Evolutionary conservation across 2,329 filamentous ascomycete species (phyloP), one percentile per base, ranked within the genome.

Genomic region (Pezicula rhizophila): DNA sequence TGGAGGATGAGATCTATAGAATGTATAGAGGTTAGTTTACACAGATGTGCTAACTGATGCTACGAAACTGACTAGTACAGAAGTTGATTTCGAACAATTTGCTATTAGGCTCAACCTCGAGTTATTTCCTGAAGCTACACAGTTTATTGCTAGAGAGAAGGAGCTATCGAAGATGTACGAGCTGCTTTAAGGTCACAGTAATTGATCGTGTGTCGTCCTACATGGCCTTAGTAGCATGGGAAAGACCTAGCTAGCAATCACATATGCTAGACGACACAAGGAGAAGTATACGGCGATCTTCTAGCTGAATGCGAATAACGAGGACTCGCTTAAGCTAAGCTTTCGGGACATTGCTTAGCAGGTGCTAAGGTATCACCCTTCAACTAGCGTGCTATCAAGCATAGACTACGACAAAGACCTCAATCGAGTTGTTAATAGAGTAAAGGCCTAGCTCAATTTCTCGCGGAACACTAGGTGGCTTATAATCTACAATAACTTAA

Each of bases 361-460:
- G 49, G 64, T 72, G 34, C 42, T 59, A 3, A 52, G 46, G 10
- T 10, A 66, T 40, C 44, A 66, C 46, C 57, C 62, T 14, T 55
- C 50, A 7, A 44, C 56, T 17, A 52, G 23, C 26, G 46, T 59
- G 14, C 40, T 68, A n/a, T 43, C 50, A 25, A 59, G 39, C 15
- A 46, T 62, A 7, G 52, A 61, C 2, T 39, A 49, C 37, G 55
- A 60, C 26, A 48, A 53, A 39, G 51, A 66, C 42, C 48, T 60
- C 1, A 56, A 67, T 31, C 42, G 60, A 50, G 53, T 61, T 26
- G 48, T 66, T 2, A 45, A 53, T 17, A 63, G 60, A 25, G 66
- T 72, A 20, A 70, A 66, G 44, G 42, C 41, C 6, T 73, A 67
- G 70, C 57, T 75, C 5, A 55, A 61, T 39, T 44, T 62, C 2